Evolutionary conservation across 2,329 filamentous ascomycete species (phyloP).

Genomic region (Nemania sp.): DNA sequence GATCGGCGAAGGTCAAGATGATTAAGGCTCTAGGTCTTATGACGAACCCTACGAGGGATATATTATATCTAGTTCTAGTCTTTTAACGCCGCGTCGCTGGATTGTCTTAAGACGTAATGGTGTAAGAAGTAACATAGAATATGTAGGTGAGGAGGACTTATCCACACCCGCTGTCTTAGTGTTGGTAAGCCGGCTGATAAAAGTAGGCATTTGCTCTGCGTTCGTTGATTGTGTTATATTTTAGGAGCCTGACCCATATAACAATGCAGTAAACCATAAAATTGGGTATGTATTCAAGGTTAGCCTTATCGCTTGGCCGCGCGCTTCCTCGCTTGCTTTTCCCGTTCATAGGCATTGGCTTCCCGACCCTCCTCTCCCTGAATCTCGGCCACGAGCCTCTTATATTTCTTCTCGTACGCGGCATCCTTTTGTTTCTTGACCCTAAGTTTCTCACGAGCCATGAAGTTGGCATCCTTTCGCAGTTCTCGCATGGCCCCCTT

Average conservation of each 20-base stretch:
- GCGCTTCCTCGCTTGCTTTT: constrained; percentile 80
- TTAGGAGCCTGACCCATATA: constrained; percentile 2
- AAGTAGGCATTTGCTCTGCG: background rate
- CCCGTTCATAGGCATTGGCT: constrained; percentile 88
- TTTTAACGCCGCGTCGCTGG: background rate
- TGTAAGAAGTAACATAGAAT: background rate
- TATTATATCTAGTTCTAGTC: background rate
- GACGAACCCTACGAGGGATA: background rate
- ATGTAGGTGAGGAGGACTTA: background rate
- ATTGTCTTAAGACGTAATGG: background rate
- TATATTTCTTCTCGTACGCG: constrained; percentile 97
- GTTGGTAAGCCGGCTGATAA: background rate
- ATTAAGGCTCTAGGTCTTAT: background rate
- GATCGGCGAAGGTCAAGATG: background rate
- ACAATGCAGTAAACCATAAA: background rate
- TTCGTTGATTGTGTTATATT: constrained; percentile 3
- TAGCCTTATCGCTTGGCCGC: constrained; percentile 61
- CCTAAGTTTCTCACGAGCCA: constrained; percentile 88
- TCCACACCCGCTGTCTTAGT: background rate
- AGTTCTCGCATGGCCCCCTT: constrained; percentile 96
- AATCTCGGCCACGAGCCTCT: constrained; percentile 90
- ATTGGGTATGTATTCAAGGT: constrained; percentile 4
- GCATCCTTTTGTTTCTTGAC: constrained; percentile 94
- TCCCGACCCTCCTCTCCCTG: constrained; percentile 92
- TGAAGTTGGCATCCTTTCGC: constrained; percentile 93